These are phyloP conservation scores for Termitomyces sp. DNA, from an alignment of 768 basidiomycete species.

Conservation along the genomic window DNA sequence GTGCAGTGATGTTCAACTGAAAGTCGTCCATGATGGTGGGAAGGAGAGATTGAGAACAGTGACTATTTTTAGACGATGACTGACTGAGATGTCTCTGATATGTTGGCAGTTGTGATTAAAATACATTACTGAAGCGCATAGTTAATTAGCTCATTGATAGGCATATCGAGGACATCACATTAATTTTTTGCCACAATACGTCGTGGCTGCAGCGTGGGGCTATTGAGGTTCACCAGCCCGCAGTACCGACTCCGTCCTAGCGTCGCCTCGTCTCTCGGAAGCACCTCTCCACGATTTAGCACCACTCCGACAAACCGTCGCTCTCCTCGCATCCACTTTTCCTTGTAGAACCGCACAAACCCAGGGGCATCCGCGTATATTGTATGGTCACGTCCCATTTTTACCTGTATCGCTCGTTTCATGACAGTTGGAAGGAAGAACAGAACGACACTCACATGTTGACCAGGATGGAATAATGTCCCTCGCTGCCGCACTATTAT, in stretches of 20 bases:
- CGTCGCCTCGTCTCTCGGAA: slow-evolving; percentile 74
- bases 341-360: slow-evolving; percentile 90
- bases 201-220: slow-evolving; percentile 15
- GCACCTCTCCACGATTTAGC: slow-evolving; percentile 70
- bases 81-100: not conserved
- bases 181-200: slow-evolving; percentile 12
- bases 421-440: not conserved
- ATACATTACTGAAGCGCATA: not conserved
- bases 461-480: slow-evolving; percentile 87
- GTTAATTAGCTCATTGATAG: slow-evolving; percentile 6
- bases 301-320: slow-evolving; percentile 84
- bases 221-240: slow-evolving; percentile 64
- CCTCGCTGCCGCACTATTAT: slow-evolving; percentile 96
- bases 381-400: slow-evolving; percentile 92
- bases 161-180: slow-evolving; percentile 8
- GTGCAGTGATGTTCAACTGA: slow-evolving; percentile 10
- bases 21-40: slow-evolving; percentile 18
- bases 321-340: slow-evolving; percentile 66
- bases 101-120: not conserved
- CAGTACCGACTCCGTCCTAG: slow-evolving; percentile 84
- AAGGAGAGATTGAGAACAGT: slow-evolving; percentile 2
- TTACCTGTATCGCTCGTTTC: slow-evolving; percentile 50
- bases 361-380: slow-evolving; percentile 88
- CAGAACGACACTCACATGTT: slow-evolving; percentile 57
- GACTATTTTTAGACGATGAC: slow-evolving; percentile 8